A percentile compares a stretch with the other conserved stretches of the same genome.
Evolutionary conservation across 768 basidiomycete genomes (phyloP).

Genomic region (Royoungia palumana): DNA sequence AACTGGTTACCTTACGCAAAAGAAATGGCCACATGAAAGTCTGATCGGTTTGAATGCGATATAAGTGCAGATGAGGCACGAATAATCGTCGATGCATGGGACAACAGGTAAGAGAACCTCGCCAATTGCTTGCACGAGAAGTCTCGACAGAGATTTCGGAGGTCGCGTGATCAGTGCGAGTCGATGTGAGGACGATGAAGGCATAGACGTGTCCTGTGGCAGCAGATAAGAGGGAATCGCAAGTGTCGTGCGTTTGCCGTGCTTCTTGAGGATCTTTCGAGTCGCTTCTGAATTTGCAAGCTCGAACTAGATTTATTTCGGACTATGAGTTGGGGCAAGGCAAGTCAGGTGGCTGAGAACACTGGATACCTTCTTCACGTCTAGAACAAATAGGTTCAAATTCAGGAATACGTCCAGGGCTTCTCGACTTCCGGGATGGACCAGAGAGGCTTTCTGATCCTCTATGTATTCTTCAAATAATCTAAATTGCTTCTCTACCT

Average conservation of each 20-base stretch:
- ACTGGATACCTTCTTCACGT: conserved; percentile 68
- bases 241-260: conserved; percentile 83
- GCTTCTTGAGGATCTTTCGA: conserved; percentile 93
- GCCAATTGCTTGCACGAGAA: conserved; percentile 79
- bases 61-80: conserved; percentile 82
- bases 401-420: conserved; percentile 70
- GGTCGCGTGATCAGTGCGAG: conserved; percentile 24
- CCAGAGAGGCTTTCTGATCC: conserved; percentile 48
- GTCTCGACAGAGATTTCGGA: conserved; percentile 49
- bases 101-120: conserved; percentile 79
- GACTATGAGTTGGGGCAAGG: background rate
- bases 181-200: conserved; percentile 26
- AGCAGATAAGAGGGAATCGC: conserved; percentile 47
- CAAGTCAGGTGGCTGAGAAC: background rate
- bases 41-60: conserved; percentile 93
- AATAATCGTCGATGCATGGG: conserved; percentile 79
- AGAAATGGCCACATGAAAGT: conserved; percentile 74
- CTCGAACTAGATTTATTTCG: conserved; percentile 54
- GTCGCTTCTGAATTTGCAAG: conserved; percentile 84
- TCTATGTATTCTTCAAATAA: conserved; percentile 60
- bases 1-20: conserved; percentile 56
- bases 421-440: conserved; percentile 50
- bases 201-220: conserved; percentile 13
- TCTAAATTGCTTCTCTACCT: conserved; percentile 63
- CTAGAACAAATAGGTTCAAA: conserved; percentile 74